Base-by-base conservation (phyloP, 2,329 filamentous ascomycete genomes). In the Penicillium sp. region DNA sequence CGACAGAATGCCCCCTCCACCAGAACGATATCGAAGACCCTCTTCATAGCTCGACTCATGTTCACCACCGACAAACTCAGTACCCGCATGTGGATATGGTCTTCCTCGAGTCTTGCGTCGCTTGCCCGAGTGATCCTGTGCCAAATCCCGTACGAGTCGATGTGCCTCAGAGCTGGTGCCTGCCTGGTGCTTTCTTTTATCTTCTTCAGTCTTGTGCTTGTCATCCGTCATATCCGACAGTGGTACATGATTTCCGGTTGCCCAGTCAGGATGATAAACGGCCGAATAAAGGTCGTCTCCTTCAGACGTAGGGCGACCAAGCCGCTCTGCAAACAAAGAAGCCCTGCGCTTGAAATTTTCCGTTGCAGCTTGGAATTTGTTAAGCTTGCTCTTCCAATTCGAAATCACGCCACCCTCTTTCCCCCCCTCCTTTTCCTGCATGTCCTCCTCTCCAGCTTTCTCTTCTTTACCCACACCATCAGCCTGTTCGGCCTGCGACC, bases 71-170 rank as follows among this genome's bases (percentile, higher is more conserved):
- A 33, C 20, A 28, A 39, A 36, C 12, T 41, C 39, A 29, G 13
- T 50, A 3, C 42, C 51, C 1, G 35, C 37, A 4, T 41, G 33
- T 3, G 44, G 47, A 23, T 44, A 49, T 3, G 45, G 44, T 8
- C 35, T 41, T 1, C 38, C 40, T 6, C 45, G 47, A 7, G 41
- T 34, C 14, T 44, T 51, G 8, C 46, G 49, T 5, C 48, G 49
- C 25, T 45, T 44, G 10, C 14, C 43, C 4, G 54, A 53, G 17
- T 54, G 49, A 6, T 59, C 51, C 14, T 60, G 51, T 2, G 53
- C 57, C 30, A 62, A 23, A 10, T 60, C 57, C 3, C 58, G 55
- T 11, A 63, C 57, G 2, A 62, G 41, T 11, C 56, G 54, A 31
- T 61, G 57, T 2, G 60, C 60, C 30, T 62, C 60, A 3, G 49